These are phyloP conservation scores for Eimeria tenella DNA, from an alignment of 169 alveolate species.

Conservation along the genomic window DNA sequence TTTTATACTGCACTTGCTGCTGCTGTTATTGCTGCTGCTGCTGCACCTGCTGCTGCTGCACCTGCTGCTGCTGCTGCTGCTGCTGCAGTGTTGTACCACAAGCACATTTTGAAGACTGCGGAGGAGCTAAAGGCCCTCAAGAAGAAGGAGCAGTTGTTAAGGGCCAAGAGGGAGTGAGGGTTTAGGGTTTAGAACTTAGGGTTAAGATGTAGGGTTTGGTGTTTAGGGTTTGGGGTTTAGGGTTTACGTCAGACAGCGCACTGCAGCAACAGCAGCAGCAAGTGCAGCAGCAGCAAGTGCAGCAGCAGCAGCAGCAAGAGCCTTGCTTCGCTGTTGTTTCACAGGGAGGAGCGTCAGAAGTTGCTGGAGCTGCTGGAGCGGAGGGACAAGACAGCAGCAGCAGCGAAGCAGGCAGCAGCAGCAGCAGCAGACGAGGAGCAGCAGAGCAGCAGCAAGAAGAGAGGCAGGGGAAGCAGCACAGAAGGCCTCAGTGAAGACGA, in stretches of 20 bases:
- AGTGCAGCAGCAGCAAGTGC: neutral
- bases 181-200: neutral
- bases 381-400: neutral
- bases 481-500: neutral
- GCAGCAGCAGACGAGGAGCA: slow-evolving; percentile 60
- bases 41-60: neutral
- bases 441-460: slow-evolving; percentile 47
- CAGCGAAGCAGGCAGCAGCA: slow-evolving; percentile 53
- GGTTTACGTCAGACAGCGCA: neutral
- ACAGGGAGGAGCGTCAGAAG: slow-evolving; percentile 61
- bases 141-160: slow-evolving; percentile 74
- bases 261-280: too few species aligned
- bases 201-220: neutral
- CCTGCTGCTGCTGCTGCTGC: slow-evolving; percentile 23
- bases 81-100: slow-evolving; percentile 82
- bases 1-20: neutral
- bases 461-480: neutral
- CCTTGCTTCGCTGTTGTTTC: neutral
- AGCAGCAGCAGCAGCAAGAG: slow-evolving; percentile 27
- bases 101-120: slow-evolving; percentile 79
- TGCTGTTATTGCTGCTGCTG: neutral
- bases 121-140: slow-evolving; percentile 79
- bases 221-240: neutral
- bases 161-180: slow-evolving; percentile 78
- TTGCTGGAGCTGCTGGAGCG: slow-evolving; percentile 45